Evolutionary conservation across 2,329 filamentous ascomycete genomes (phyloP).

Genomic region (Dactylellina leptospora): DNA sequence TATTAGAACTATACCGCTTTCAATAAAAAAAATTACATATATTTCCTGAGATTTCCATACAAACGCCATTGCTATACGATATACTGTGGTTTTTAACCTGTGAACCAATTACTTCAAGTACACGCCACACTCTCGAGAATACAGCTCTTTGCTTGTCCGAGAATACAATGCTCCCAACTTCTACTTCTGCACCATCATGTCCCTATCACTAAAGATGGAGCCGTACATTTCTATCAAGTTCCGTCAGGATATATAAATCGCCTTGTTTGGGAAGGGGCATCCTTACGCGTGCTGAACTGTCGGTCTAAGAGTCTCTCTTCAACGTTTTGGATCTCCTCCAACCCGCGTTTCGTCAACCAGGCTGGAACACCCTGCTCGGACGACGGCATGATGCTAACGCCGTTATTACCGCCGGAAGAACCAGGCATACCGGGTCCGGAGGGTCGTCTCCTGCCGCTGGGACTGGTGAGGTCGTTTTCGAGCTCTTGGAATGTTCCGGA

Average conservation of each 20-base stretch:
- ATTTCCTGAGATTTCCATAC: background rate
- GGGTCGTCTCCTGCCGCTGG: conserved; percentile 11
- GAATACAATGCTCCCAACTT: background rate
- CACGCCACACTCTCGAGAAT: too few relatives aligned
- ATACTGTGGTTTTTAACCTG: background rate
- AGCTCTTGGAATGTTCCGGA: conserved; percentile 24
- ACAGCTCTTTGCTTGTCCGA: too few relatives aligned
- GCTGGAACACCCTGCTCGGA: conserved; percentile 37
- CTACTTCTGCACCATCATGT: conserved; percentile 36
- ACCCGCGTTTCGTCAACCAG: conserved; percentile 50
- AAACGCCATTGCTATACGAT: background rate
- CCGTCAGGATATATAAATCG: too few relatives aligned
- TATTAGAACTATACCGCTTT: background rate
- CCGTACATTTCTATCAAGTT: conserved; percentile 34
- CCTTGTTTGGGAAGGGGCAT: too few relatives aligned
- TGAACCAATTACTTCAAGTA: background rate
- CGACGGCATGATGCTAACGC: conserved; percentile 39
- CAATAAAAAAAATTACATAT: background rate
- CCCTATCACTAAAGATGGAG: conserved; percentile 46
- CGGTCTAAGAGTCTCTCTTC: conserved; percentile 43
- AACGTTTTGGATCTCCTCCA: conserved; percentile 44
- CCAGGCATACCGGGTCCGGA: background rate
- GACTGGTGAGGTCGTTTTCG: conserved; percentile 2
- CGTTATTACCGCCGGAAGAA: conserved; percentile 9
- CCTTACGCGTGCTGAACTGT: conserved; percentile 49